Percentiles rank a stretch among this genome's conserved stretches.
These are phyloP conservation scores for Acorus gramineus DNA, from an alignment of 106 monocot species.

Conservation along the genomic window DNA sequence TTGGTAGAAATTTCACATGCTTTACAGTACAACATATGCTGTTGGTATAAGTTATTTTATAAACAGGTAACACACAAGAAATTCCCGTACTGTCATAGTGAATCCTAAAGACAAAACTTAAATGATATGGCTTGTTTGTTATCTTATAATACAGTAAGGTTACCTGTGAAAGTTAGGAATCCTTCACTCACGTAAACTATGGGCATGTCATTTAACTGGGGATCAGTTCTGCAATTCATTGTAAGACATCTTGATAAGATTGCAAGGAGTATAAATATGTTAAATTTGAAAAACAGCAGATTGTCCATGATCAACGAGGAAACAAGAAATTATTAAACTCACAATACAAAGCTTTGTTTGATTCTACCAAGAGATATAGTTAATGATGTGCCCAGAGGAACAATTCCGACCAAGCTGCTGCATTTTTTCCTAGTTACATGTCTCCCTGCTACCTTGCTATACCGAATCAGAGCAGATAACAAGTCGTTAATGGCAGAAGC, in stretches of 20 bases:
- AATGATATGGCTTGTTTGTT: too few species aligned
- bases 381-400: slow-evolving; percentile 48
- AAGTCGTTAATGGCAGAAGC: slow-evolving; percentile 40
- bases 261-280: background rate
- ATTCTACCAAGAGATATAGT: slow-evolving; percentile 95
- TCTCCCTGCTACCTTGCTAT: slow-evolving; percentile 53
- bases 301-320: slow-evolving; percentile 4
- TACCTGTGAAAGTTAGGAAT: slow-evolving; percentile 78
- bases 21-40: too few species aligned
- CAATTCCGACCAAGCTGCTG: slow-evolving; percentile 12
- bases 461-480: slow-evolving; percentile 43
- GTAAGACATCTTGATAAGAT: slow-evolving; percentile 1
- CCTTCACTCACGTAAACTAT: slow-evolving; percentile 92
- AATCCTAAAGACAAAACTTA: too few species aligned
- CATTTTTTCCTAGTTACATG: slow-evolving; percentile 51
- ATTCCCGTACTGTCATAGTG: too few species aligned
- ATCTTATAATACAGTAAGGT: background rate
- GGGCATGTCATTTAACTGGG: slow-evolving; percentile 75
- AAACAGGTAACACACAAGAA: too few species aligned
- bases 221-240: slow-evolving; percentile 61
- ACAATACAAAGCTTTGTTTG: slow-evolving; percentile 99
- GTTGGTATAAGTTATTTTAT: too few species aligned
- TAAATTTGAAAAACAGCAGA: background rate
- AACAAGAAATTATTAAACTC: slow-evolving; percentile 42
- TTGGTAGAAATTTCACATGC: too few species aligned